Base-by-base conservation (phyloP, 495 filamentous ascomycete genomes). In the Annulohypoxylon moriforme region DNA sequence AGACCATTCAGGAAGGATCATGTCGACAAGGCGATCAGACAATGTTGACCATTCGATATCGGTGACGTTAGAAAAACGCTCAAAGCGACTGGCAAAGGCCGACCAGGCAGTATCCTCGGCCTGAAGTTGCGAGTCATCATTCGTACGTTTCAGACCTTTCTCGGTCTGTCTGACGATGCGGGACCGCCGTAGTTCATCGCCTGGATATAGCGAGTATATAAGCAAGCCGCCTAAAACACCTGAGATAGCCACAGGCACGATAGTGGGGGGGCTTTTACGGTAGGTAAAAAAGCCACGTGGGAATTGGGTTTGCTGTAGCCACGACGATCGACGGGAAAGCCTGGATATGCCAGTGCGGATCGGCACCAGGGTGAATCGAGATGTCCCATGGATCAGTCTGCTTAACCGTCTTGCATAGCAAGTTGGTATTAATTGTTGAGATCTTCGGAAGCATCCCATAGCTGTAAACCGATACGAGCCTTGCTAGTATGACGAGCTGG, bases 1-100 rank as follows among this genome's bases (percentile, higher is more conserved):
- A 18, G 90, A 88, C 96, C 96, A 99, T 4, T 92, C 89, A 1
- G 95, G 95, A 22, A 94, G 72, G 31, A 97, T 88, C 20, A 86
- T 83, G 76, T 89, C 89, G 33, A 88, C 87, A 46, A 96, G 85
- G 58, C 83, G 89, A 65, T 91, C 89, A 9, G 88, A 82, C 27
- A 96, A 66, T 4, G 85, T 83, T 27, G 83, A 77, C 87, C 89
- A 90, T 56, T 91, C 88, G 2, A 81, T 68, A 61, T 82, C 81
- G 40, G 81, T 75, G 9, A 85, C 75, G 0, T 86, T 79, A 16
- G 86, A 84, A 55, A 94, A 81, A 11, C 84, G 81, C 47, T 87
- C 87, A 53, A 93, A 86, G 65, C 86, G 87, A 9, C 79, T 79
- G 7, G 87, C 75, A 71, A 93, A 88, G 24, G 78, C 81, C 9